A percentile compares a stretch with the other conserved stretches of the same genome.
These are phyloP conservation scores for Neofusicoccum laricinum DNA, from an alignment of 2,329 filamentous ascomycete species.

Conservation along the genomic window DNA sequence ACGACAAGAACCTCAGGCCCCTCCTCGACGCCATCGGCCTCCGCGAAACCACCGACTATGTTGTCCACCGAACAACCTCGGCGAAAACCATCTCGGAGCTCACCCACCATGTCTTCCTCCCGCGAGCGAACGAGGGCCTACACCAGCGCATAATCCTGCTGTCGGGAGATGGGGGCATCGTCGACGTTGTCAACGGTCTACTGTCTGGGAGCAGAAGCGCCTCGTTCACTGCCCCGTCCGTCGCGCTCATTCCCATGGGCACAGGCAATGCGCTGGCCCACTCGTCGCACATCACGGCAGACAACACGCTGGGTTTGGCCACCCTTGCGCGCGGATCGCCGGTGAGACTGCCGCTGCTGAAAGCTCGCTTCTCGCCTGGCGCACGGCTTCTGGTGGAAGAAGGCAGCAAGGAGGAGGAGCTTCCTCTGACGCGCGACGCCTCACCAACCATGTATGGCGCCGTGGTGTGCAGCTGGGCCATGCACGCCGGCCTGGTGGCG, in stretches of 20 bases:
- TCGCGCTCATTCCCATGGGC: conserved; percentile 54
- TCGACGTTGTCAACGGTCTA: conserved; percentile 75
- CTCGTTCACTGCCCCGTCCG: conserved; percentile 23
- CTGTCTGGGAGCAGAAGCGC: conserved; percentile 28
- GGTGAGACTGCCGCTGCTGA: conserved; percentile 42
- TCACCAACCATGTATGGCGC: conserved; percentile 58
- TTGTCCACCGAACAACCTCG: conserved; percentile 62
- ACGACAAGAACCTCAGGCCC: conserved; percentile 34
- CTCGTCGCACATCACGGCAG: conserved; percentile 37
- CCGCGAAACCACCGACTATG: conserved; percentile 40
- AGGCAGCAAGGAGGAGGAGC: conserved; percentile 40
- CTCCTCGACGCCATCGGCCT: conserved; percentile 44
- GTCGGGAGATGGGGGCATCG: conserved; percentile 82
- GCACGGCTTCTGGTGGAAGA: conserved; percentile 43
- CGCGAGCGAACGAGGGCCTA: conserved; percentile 46
- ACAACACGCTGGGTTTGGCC: conserved; percentile 42
- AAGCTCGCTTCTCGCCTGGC: conserved; percentile 44
- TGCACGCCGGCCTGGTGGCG: conserved; percentile 84
- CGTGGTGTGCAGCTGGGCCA: conserved; percentile 85
- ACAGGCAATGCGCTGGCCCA: conserved; percentile 51
- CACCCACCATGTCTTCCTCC: conserved; percentile 49
- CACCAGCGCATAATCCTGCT: conserved; percentile 64
- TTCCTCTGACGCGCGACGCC: conserved; percentile 30
- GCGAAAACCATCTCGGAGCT: conserved; percentile 64
- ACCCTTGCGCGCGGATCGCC: conserved; percentile 34